These are phyloP conservation scores for Hypoxylon sp. DNA, from an alignment of 2,329 filamentous ascomycete genomes.

Conservation along the genomic window DNA sequence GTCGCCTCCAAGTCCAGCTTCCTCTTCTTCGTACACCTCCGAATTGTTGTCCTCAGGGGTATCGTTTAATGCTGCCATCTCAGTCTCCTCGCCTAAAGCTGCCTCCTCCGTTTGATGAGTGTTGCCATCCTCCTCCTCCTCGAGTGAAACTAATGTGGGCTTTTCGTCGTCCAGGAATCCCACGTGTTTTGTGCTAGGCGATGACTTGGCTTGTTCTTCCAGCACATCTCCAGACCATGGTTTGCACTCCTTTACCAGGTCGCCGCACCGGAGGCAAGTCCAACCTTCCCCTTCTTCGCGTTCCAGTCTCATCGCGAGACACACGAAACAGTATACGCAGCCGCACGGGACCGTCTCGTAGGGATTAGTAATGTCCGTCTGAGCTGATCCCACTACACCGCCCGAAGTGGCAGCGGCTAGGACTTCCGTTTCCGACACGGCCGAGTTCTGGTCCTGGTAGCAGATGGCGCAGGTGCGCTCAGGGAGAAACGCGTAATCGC, in stretches of 20 bases:
- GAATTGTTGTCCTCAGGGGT: slow-evolving; percentile 42
- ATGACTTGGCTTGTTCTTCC: slow-evolving; percentile 55
- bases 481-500: slow-evolving; percentile 85
- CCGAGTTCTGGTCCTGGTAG: slow-evolving; percentile 89
- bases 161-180: slow-evolving; percentile 65
- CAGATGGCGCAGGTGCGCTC: slow-evolving; percentile 97
- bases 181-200: slow-evolving; percentile 62
- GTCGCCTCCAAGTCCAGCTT: slow-evolving; percentile 42
- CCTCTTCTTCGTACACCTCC: slow-evolving; percentile 46
- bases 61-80: slow-evolving; percentile 17
- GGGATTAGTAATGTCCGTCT: slow-evolving; percentile 94
- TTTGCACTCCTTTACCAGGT: slow-evolving; percentile 81
- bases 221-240: slow-evolving; percentile 93
- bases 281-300: slow-evolving; percentile 94
- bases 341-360: slow-evolving; percentile 91
- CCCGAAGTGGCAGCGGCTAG: slow-evolving; percentile 74
- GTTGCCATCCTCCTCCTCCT: slow-evolving; percentile 38
- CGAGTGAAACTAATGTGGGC: slow-evolving; percentile 38
- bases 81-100: slow-evolving; percentile 16
- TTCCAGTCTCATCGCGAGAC: slow-evolving; percentile 87
- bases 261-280: slow-evolving; percentile 88
- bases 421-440: slow-evolving; percentile 77
- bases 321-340: slow-evolving; percentile 96
- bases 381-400: slow-evolving; percentile 84
- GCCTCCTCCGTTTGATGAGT: slow-evolving; percentile 30